Base-by-base conservation (phyloP, 2,329 filamentous ascomycete species). In the Calcarisporium arbuscula region DNA sequence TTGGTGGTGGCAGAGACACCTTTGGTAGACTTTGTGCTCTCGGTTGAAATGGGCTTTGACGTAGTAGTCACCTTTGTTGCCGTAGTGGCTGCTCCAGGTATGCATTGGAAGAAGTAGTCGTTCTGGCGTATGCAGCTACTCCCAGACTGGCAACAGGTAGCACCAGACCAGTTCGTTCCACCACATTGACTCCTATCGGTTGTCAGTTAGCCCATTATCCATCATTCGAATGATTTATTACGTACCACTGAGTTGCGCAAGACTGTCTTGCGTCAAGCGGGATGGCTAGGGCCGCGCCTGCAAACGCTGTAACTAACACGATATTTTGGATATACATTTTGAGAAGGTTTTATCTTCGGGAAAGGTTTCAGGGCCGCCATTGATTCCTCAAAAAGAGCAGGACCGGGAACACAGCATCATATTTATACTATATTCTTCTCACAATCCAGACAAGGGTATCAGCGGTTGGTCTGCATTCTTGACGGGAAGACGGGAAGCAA, bases 91-190 rank as follows among this genome's bases (percentile, higher is more conserved):
- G 34, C 30, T 36, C 44, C 47, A 16, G 53, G 50, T 12, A 58
- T 36, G 36, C 57, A 60, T 38, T 64, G 61, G 7, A 47, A 58
- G 50, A 64, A 64, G 36, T 50, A 64, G 9, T 44, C 35, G 40
- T 62, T 62, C 34, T 43, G 39, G 25, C 45, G 41, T 28, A 50
- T 44, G 44, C 65, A 68, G 30, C 43, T 47, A 48, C 48, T 58
- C 34, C 63, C 64, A 14, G 55, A 56, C 5, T 36, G 44, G 38
- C 67, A 71, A 54, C 64, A 68, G 3, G 62, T 67, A n/a, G 62
- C 44, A 16, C 67, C 68, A 12, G 40, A 48, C 54, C 54, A 70
- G 35, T 53, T 57, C n/a, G 43, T 56, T n/a, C 67, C 67, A 37
- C 67, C 67, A 27, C 67, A 70, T 39, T 69, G 67, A 16, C 43